A percentile compares a stretch with the other conserved stretches of the same genome.
Evolutionary conservation across 169 alveolate species (phyloP).

Genomic region (Cytauxzoon felis): DNA sequence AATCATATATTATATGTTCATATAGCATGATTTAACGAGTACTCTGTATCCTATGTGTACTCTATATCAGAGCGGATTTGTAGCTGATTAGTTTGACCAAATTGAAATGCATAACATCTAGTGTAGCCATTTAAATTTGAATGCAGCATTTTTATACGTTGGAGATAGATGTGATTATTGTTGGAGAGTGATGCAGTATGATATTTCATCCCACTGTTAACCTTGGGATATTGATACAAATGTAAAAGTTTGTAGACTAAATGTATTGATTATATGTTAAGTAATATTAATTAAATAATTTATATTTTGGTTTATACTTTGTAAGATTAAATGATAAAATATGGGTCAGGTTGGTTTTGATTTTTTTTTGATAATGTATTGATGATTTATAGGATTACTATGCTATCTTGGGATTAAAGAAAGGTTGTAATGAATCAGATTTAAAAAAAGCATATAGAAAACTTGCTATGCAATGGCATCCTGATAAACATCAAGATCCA

Average conservation of each 20-base stretch:
- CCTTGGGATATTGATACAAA: too few species aligned
- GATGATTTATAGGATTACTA: slow-evolving; percentile 58
- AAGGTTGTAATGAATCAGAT: slow-evolving; percentile 78
- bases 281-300: not conserved
- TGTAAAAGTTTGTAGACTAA: not conserved
- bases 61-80: too few species aligned
- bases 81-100: too few species aligned
- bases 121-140: too few species aligned
- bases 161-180: too few species aligned
- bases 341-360: slow-evolving; percentile 54
- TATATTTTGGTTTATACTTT: not conserved
- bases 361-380: not conserved
- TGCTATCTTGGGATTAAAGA: slow-evolving; percentile 70
- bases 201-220: too few species aligned
- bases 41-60: too few species aligned
- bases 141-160: too few species aligned
- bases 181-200: too few species aligned
- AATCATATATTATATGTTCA: too few species aligned
- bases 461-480: slow-evolving; percentile 89
- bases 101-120: too few species aligned
- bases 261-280: not conserved
- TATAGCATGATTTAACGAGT: too few species aligned
- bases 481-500: slow-evolving; percentile 94
- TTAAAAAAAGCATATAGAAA: slow-evolving; percentile 89
- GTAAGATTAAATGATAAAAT: not conserved